These are phyloP conservation scores for Claviceps paspali DNA, from an alignment of 2,329 filamentous ascomycete species.

Conservation along the genomic window DNA sequence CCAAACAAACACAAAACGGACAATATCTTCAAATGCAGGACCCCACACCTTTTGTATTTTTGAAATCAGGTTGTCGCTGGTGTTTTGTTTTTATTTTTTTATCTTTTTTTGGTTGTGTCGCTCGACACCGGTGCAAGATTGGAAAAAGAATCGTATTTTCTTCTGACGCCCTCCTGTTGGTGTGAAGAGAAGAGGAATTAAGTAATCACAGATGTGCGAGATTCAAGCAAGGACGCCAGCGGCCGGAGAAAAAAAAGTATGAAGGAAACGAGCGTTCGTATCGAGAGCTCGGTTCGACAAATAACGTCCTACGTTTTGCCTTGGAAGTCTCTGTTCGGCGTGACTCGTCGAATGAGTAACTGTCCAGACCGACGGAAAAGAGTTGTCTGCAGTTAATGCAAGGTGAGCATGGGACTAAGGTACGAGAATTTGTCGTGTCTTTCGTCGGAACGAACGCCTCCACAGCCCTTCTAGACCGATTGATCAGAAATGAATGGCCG, in stretches of 20 bases:
- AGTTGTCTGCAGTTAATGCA: constrained; percentile 13
- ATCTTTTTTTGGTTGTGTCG: not conserved
- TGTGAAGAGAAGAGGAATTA: constrained; percentile 4
- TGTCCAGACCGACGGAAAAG: constrained; percentile 17
- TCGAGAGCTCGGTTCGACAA: constrained; percentile 8
- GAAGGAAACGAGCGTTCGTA: constrained; percentile 23
- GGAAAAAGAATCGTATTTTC: not conserved
- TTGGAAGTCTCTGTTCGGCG: not conserved
- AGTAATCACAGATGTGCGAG: constrained; percentile 15
- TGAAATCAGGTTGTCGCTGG: not conserved
- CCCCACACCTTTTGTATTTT: constrained; percentile 1
- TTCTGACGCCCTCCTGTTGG: too few species aligned
- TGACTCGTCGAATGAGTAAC: constrained; percentile 14
- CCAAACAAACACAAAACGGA: not conserved
- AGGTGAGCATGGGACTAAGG: constrained; percentile 16
- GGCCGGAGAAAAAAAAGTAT: constrained; percentile 24
- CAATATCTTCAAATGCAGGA: not conserved
- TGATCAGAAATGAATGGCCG: not conserved
- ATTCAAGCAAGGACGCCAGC: constrained; percentile 40
- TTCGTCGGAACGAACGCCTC: not conserved
- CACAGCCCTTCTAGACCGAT: not conserved
- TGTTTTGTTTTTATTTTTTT: not conserved
- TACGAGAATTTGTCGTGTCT: not conserved
- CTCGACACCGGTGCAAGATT: not conserved
- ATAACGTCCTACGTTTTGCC: not conserved